Percentiles rank a stretch among this genome's conserved stretches.
Conservation (phyloP, 2,329 filamentous ascomycete genomes). For the Alternaria brassicae region DNA sequence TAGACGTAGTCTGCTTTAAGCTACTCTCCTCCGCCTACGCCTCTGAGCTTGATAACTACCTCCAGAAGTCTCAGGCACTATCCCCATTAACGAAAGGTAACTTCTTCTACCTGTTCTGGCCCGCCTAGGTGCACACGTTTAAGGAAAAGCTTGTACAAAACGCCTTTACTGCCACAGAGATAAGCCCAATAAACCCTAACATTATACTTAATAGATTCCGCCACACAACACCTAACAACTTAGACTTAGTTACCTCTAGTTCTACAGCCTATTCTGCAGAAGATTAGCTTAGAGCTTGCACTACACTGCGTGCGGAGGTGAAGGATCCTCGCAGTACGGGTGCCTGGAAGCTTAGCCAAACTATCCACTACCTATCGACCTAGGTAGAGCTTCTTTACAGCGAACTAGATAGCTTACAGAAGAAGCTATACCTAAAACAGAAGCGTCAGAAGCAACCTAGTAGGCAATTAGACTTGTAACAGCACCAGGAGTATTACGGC, state of each 20-base stretch:
- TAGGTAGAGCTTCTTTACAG: not conserved
- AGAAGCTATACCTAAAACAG: not conserved
- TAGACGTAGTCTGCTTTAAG: conserved; percentile 1
- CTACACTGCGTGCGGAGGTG: no score
- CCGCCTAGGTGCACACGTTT: no score
- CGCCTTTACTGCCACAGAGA: no score
- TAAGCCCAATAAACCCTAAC: no score
- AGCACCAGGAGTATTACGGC: not conserved
- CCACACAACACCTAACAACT: not conserved
- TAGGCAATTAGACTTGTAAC: not conserved
- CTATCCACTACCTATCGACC: not conserved
- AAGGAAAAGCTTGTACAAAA: no score
- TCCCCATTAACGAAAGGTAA: no score
- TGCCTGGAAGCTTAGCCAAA: not conserved
- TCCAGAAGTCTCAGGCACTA: no score
- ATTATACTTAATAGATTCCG: no score
- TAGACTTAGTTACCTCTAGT: not conserved
- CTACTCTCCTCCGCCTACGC: not conserved
- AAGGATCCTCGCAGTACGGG: no score
- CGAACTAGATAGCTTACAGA: not conserved
- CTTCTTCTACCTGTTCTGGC: no score
- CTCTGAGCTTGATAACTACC: not conserved
- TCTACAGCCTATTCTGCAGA: no score
- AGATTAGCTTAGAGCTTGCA: no score
- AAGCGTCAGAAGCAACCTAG: not conserved